Conservation (phyloP, 495 filamentous ascomycete species). For the Penicillium waksmanii region DNA sequence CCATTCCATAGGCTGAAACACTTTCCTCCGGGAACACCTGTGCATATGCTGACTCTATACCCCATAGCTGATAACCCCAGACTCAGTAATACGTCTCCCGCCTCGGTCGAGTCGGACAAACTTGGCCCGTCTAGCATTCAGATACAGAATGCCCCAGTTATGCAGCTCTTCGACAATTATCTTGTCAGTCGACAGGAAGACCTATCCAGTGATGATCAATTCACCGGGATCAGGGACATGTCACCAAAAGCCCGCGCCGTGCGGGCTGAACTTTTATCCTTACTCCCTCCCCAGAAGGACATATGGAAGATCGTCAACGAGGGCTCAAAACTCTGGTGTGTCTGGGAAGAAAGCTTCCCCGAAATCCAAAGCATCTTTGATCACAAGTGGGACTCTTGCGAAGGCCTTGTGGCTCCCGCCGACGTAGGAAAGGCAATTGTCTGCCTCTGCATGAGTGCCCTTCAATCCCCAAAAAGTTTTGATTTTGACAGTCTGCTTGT, state of each 20-base stretch:
- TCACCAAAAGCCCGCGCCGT: constrained; percentile 35
- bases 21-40: background rate
- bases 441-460: constrained; percentile 37
- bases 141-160: constrained; percentile 43
- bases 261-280: constrained; percentile 30
- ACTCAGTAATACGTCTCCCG: constrained; percentile 9
- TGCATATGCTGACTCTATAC: too few species aligned
- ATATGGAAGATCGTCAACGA: constrained; percentile 34
- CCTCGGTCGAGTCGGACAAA: constrained; percentile 25
- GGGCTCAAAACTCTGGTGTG: constrained; percentile 30
- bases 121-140: constrained; percentile 29
- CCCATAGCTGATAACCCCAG: constrained; percentile 9
- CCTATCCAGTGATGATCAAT: constrained; percentile 27
- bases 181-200: constrained; percentile 40
- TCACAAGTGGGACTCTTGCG: background rate
- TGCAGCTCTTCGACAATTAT: constrained; percentile 48
- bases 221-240: constrained; percentile 28
- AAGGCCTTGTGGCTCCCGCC: constrained; percentile 28
- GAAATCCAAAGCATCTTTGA: constrained; percentile 19
- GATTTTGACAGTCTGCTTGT: constrained; percentile 24
- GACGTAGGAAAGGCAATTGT: constrained; percentile 43
- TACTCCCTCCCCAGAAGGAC: constrained; percentile 38
- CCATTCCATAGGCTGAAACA: background rate
- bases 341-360: constrained; percentile 37
- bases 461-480: constrained; percentile 37